Base-by-base conservation (phyloP, 2,329 filamentous ascomycete genomes). In the Helminthosporium solani region DNA sequence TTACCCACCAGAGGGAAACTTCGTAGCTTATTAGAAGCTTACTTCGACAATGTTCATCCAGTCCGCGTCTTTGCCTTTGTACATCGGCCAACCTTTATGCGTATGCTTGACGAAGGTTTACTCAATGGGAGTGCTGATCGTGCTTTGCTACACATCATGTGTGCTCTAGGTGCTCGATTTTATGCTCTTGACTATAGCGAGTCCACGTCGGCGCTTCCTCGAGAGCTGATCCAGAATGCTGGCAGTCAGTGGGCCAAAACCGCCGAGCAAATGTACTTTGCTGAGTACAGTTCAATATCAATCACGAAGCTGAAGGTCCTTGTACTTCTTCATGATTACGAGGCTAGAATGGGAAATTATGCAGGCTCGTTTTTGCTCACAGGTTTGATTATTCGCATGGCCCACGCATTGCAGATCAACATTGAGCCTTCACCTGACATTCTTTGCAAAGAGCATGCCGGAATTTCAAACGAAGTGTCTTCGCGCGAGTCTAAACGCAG, bases 231-330 rank as follows among this genome's bases (percentile, higher is more conserved):
- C 11, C 63, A 64, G 25, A 54, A 54, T 15, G 63, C 62, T 18
- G 63, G 63, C 21, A 61, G 53, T n/a, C 63, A 66, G 18, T 66
- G 63, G 63, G 63, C 63, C 2, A 66, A 66, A 42, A 52, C 47
- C 7, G 63, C 61, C 0, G 62, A 66, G 48, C 59, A 64, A 33
- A 60, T 63, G 57, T 65, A 64, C 42, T 65, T 66, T 21, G 55
- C 63, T 3, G 63, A 66, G 37, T 66, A 66, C 46, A 65, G 63
- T 39, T 61, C 59, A 12, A 66, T 66, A 2, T 65, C 61, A 1
- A 60, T 61, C 3, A 63, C 57, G 3, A 65, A 65, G 44, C 47
- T 65, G 9, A 65, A 66, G 28, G 62, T 63, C 0, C 44, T 66
- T 7, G 55, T 66, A 2, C 47, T 66, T 1, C 60, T 66, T 9